Conservation (phyloP, 179 eudicot genomes). For the Silene noctiflora region DNA sequence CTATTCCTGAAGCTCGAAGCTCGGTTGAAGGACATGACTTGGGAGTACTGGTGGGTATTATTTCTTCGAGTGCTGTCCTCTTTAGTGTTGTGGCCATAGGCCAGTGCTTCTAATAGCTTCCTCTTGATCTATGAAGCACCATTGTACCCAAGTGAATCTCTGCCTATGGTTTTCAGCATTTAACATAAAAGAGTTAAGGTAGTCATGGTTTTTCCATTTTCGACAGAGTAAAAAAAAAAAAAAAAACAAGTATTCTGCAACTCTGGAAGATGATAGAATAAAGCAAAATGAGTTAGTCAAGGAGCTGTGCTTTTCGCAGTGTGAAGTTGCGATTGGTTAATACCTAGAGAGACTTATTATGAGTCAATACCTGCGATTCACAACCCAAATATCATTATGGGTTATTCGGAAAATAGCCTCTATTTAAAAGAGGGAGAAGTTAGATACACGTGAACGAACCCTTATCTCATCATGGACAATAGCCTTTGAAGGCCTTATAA, state of each 20-base stretch:
- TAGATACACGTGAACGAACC: background rate
- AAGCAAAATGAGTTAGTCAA: too few species aligned
- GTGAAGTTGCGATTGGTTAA: background rate
- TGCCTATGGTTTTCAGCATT: background rate
- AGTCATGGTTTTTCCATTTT: background rate
- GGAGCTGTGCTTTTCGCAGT: background rate
- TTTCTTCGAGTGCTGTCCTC: background rate
- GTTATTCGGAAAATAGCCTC: background rate
- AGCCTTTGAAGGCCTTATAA: too few species aligned
- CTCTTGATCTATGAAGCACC: background rate
- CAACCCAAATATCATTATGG: background rate
- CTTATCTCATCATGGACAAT: too few species aligned
- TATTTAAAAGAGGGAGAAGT: background rate
- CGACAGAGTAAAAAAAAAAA: background rate
- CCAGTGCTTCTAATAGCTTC: background rate
- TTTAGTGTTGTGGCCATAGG: slow-evolving; percentile 10
- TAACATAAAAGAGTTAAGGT: background rate
- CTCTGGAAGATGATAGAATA: background rate
- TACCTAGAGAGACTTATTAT: too few species aligned
- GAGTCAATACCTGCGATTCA: background rate
- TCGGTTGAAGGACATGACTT: slow-evolving; percentile 87
- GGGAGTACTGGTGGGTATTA: slow-evolving; percentile 80
- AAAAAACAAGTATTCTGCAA: background rate
- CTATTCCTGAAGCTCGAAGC: slow-evolving; percentile 82
- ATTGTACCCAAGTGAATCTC: background rate